Base-by-base conservation (phyloP, 2,329 filamentous ascomycete species). In the Pyricularia sp. region DNA sequence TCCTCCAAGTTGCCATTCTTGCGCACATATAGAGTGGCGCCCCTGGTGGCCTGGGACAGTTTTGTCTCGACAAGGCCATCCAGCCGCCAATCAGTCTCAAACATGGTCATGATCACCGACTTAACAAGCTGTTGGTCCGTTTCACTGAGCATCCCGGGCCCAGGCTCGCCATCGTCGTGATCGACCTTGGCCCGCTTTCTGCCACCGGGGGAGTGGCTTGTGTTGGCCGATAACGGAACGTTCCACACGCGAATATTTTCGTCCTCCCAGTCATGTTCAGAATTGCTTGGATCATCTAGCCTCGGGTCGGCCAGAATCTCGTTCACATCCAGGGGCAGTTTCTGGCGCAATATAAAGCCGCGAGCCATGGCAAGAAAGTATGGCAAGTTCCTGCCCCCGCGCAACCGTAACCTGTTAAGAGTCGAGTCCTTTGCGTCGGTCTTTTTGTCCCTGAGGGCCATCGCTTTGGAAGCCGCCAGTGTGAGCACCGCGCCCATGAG, bases 401-500 rank as follows among this genome's bases (percentile, higher is more conserved):
- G 91, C 14, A 98, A 82, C n/a, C 84, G 86, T 70, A 93, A 75
- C 23, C 20, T 26, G 36, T 17, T 30, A 14, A 7, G 23, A 26
- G 11, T 20, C 50, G 30, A 33, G 42, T 4, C 10, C 50, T 36
- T 31, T 14, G 67, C 26, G 6, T 67, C 23, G 2, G 55, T 61
- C 20, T 28, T 42, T 7, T 67, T 71, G 50, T 71, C 72, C 11
- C 75, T 68, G 14, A 25, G 23, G 7, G 69, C 55, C 5, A 55
- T 17, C 25, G 77, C 77, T 68, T 81, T 75, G 6, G 85, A 79
- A 77, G 95, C 93, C 31, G 94, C 93, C 70, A 97, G 78, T 4
- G 92, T 96, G 72, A 99, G 84, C 69, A 97, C 85, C 82, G 94
- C 86, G 68, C 95, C 95, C 71, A 97, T 81, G 71, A 98, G 80